A percentile compares a stretch with the other conserved stretches of the same genome.
phyloP scores from a whole-genome alignment of 2,329 filamentous ascomycete species.

The Penicillium polonicum region DNA sequence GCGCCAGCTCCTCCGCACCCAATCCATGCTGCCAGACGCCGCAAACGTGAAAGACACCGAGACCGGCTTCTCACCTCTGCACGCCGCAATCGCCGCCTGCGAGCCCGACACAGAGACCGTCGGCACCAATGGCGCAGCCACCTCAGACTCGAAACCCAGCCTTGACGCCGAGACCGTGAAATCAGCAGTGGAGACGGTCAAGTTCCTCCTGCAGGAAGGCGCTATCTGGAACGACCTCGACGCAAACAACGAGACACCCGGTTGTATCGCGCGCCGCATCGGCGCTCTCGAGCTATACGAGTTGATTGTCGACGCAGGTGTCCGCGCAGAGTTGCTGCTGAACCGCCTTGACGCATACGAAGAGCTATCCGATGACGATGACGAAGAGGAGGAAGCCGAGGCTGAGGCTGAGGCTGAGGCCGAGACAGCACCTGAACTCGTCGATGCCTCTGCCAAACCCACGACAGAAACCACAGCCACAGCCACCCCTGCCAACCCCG shows the following conservation, averaged over 20 bases:
- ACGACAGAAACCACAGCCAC: slow-evolving; percentile 6
- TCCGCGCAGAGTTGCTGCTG: slow-evolving; percentile 84
- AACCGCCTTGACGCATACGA: slow-evolving; percentile 80
- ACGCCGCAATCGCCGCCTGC: slow-evolving; percentile 82
- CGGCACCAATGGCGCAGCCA: slow-evolving; percentile 3
- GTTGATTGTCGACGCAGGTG: slow-evolving; percentile 82
- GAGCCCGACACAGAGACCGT: slow-evolving; percentile 41
- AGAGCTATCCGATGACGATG: slow-evolving; percentile 51
- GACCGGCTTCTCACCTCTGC: slow-evolving; percentile 83
- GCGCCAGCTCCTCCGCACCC: slow-evolving; percentile 64
- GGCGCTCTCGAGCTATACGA: slow-evolving; percentile 72
- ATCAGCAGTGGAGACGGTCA: slow-evolving; percentile 45
- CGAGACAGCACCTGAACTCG: slow-evolving; percentile 25
- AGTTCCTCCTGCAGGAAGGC: slow-evolving; percentile 77
- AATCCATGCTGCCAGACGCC: slow-evolving; percentile 49
- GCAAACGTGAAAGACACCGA: slow-evolving; percentile 78
- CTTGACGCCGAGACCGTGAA: slow-evolving; percentile 51
- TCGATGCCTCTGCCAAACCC: slow-evolving; percentile 20
- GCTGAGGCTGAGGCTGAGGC: neutral
- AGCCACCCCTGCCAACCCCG: slow-evolving; percentile 24
- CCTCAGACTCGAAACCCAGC: slow-evolving; percentile 28
- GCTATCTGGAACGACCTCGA: slow-evolving; percentile 98
- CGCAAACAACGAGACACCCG: slow-evolving; percentile 80
- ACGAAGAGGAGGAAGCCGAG: slow-evolving; percentile 30
- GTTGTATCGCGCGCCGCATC: slow-evolving; percentile 73